Percentiles rank a stretch among this genome's conserved stretches.
phyloP scores from a whole-genome alignment of 2,329 filamentous ascomycete species.

The Westerdykella aurantiaca region DNA sequence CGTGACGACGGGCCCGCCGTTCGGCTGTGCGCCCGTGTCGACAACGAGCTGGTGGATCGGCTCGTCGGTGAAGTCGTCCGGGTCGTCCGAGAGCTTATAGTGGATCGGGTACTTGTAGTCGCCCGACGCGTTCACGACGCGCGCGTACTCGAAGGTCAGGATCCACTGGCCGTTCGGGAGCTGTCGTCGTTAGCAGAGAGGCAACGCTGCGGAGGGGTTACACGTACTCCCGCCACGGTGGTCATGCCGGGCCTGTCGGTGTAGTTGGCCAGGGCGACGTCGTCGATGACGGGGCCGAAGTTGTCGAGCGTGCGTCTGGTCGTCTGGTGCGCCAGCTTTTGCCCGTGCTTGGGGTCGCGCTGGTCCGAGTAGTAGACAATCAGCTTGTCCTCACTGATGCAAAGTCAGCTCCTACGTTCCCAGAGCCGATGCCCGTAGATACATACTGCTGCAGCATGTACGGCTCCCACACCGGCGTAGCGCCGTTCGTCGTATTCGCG shows the following conservation, averaged over 20 bases:
- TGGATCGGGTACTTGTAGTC: conserved; percentile 9
- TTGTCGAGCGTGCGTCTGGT: conserved; percentile 9
- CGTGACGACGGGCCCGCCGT: conserved; percentile 12
- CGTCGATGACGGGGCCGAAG: conserved; percentile 13
- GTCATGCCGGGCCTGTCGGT: conserved; percentile 17
- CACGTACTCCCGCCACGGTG: conserved; percentile 13
- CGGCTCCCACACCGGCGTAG: conserved; percentile 20
- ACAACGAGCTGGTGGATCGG: conserved; percentile 5
- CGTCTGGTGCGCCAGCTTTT: conserved; percentile 17
- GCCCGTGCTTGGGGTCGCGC: conserved; percentile 10
- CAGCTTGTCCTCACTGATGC: conserved; percentile 7
- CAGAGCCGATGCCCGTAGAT: not conserved
- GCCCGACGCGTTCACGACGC: conserved; percentile 8
- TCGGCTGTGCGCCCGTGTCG: conserved; percentile 6
- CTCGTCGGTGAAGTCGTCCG: conserved; percentile 11
- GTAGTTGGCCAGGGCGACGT: conserved; percentile 7
- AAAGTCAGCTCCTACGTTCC: not conserved
- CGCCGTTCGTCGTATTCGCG: conserved; percentile 37
- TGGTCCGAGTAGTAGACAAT: conserved; percentile 17
- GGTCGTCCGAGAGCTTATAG: conserved; percentile 13
- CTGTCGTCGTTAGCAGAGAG: conserved; percentile 6
- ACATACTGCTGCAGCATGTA: conserved; percentile 13
- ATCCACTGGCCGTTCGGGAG: conserved; percentile 16
- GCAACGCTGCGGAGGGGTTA: not conserved
- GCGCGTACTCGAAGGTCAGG: conserved; percentile 12